Evolutionary conservation across 768 basidiomycete species (phyloP), one percentile per base, ranked within the genome.

Genomic region (Leccinum subgranulosum): DNA sequence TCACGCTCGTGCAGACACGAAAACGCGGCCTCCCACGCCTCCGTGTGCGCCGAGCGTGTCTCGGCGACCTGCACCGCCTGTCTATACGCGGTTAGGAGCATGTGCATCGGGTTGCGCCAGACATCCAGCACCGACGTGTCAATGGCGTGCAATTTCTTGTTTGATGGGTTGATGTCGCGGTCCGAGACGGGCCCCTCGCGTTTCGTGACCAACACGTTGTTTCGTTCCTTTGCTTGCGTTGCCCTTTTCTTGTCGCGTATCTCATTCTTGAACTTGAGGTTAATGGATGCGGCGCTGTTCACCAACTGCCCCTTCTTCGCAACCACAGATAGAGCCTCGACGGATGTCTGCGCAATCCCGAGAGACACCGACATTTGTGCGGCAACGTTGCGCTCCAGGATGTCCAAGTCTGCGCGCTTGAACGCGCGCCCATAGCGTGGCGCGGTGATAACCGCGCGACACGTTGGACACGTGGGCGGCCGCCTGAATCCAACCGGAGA

Each of bases 381-480:
- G 0, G 81, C 81, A 21, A 87, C 76, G 57, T 88, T 87, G 56
- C 77, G 77, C 64, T 88, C 88, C 54, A 87, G 63, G 7, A 88
- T 81, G 59, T 87, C 86, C 48, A 90, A 71, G 48, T 81, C 76
- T 0, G 86, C 84, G 8, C 82, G 78, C 66, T 88, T 90, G 65
- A 76, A 77, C 34, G 82, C 70, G 3, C 86, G 79, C 7, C 85
- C 81, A 60, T 90, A 88, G 4, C 86, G 80, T 4, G 76, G 79
- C 3, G 81, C 74, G 1, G 79, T 83, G 57, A 90, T 83, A 2
- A 79, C 75, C 6, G 72, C 62, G 31, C 85, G 81, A 65, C 87
- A 90, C 5, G 79, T 81, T 0, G 87, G 87, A 59, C 88, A 90
- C 0, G 75, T 71, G 0, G 86, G 84, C 2, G 81, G 80, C 41